phyloP scores from a whole-genome alignment of 345 rosid species.

The Boechera divaricarpa region DNA sequence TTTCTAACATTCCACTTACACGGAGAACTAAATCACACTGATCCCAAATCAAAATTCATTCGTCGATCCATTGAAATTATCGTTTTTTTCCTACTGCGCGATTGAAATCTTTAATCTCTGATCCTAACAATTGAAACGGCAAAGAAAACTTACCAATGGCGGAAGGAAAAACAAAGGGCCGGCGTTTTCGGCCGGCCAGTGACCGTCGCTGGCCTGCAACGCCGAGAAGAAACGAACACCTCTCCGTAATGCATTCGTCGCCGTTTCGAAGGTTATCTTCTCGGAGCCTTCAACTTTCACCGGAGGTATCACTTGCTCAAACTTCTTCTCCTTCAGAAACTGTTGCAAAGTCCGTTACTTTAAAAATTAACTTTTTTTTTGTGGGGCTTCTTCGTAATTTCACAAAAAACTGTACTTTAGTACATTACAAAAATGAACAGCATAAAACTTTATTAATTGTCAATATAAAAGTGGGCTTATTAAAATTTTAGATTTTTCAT shows the following conservation, averaged over 20 bases:
- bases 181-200: slow-evolving; percentile 56
- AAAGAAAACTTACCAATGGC: slow-evolving; percentile 40
- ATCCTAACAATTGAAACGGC: background rate
- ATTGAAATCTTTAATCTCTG: background rate
- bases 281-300: slow-evolving; percentile 50
- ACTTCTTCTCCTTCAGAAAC: slow-evolving; percentile 52
- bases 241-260: slow-evolving; percentile 45
- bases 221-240: slow-evolving; percentile 45
- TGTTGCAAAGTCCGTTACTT: slow-evolving; percentile 5
- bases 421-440: background rate
- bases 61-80: background rate
- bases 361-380: background rate
- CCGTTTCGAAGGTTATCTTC: slow-evolving; percentile 46
- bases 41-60: background rate
- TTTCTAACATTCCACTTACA: background rate
- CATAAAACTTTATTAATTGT: too few relatives aligned
- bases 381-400: background rate
- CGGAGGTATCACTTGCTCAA: slow-evolving; percentile 49
- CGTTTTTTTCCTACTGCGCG: background rate
- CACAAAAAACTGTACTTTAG: background rate
- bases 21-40: background rate
- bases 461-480: background rate
- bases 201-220: slow-evolving; percentile 54
- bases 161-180: slow-evolving; percentile 55
- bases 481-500: background rate